Base-by-base conservation (phyloP, 768 basidiomycete genomes). In the Agaricus sinodeliciosus region DNA sequence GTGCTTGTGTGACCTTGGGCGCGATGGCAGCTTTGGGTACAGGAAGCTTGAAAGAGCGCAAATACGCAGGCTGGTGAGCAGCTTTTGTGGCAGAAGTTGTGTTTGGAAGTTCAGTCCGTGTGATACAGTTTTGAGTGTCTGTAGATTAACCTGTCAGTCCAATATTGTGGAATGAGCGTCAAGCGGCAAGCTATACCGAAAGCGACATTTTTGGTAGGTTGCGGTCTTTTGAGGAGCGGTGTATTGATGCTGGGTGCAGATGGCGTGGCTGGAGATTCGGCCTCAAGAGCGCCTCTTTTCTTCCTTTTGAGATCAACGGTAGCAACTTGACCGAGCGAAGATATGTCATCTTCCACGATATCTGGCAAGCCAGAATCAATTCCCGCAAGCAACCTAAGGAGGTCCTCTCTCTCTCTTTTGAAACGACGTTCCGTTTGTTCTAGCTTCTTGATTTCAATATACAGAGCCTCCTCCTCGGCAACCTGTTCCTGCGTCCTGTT, bases 391-490 rank as follows among this genome's bases (percentile, higher is more conserved):
- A 84, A 88, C 27, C 89, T 80, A 56, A 97, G 74, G 22, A 97
- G 78, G 41, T 91, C 90, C 52, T 96, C 92, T 15, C 94, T 76
- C 16, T 96, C 93, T 58, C 81, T 82, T 69, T 87, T 88, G 73
- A 94, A 97, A 49, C 78, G 78, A 28, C 87, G 79, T 64, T 96
- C 94, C 55, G 78, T 90, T 69, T 97, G 95, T 65, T 97, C 94
- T 46, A 99, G 77, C n/a, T 91, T 83, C 63, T 94, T 94, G 46
- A 95, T 79, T 67, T 97, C 93, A 57, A 97, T 72, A 68, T 90
- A 97, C 3, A 99, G 75, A 7, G 91, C 88, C 61, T 97, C 94
- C 73, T 98, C 96, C 65, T 99, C 94, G 15, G 85, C 87, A 41
- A 95, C 85, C 69, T 97, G 91, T 45, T 87, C 83, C 3, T 84